phyloP scores from a whole-genome alignment of 306 rosid species.

The Malus sieversii region DNA sequence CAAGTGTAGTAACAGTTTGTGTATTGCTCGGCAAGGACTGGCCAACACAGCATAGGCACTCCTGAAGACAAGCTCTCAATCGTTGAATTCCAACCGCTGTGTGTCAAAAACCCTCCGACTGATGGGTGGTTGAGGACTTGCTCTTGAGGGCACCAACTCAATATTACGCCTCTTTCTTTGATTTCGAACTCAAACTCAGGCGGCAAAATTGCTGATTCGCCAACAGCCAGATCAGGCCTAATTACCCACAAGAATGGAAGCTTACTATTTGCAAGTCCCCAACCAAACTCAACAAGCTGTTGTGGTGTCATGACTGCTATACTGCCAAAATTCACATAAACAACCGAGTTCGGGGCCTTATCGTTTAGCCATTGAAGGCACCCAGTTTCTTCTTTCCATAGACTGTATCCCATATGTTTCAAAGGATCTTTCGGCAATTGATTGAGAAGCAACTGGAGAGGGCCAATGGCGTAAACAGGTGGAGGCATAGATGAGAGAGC shows the following conservation, averaged over 20 bases:
- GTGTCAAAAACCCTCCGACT: no score
- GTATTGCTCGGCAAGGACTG: no score
- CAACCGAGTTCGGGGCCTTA: neutral
- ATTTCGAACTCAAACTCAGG: no score
- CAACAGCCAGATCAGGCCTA: no score
- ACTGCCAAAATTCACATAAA: slow-evolving; percentile 21
- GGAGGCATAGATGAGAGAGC: slow-evolving; percentile 3
- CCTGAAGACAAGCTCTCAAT: no score
- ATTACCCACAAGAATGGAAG: slow-evolving; percentile 4
- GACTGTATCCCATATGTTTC: slow-evolving; percentile 4
- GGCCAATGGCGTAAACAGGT: slow-evolving; percentile 5
- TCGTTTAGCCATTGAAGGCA: slow-evolving; percentile 3
- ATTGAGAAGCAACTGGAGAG: slow-evolving; percentile 6
- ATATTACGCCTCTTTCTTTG: no score
- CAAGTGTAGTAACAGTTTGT: no score
- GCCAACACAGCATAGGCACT: no score
- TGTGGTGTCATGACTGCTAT: neutral
- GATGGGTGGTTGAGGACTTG: no score
- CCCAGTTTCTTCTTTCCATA: neutral
- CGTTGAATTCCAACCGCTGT: no score
- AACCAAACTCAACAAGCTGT: slow-evolving; percentile 1
- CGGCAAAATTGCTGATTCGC: no score
- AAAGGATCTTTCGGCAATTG: neutral
- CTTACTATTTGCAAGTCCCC: slow-evolving; percentile 19
- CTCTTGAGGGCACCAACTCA: no score